Percentiles rank a stretch among this genome's conserved stretches.
Evolutionary conservation across 768 basidiomycete species (phyloP).

Genomic region (Lactifluus hygrophoroides): DNA sequence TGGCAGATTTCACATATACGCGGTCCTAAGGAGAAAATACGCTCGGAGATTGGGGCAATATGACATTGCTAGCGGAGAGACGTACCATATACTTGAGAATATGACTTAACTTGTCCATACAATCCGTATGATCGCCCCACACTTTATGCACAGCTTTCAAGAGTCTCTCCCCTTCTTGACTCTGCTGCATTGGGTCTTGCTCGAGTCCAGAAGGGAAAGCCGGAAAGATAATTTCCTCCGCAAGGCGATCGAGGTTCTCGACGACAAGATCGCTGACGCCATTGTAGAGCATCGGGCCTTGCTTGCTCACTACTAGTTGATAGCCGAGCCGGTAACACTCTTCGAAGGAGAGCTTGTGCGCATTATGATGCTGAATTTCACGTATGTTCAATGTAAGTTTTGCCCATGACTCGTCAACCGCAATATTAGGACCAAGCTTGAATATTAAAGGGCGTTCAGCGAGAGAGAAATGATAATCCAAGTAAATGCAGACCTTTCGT

Average conservation of each 20-base stretch:
- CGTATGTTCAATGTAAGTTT: constrained; percentile 77
- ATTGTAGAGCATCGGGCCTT: constrained; percentile 78
- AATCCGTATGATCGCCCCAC: constrained; percentile 90
- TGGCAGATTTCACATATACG: constrained; percentile 67
- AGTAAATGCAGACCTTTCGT: constrained; percentile 33
- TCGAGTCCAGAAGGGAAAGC: constrained; percentile 68
- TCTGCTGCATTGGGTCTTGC: constrained; percentile 63
- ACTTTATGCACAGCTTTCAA: constrained; percentile 75
- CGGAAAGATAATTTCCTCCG: constrained; percentile 66
- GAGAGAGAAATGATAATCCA: background rate
- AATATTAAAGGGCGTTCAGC: background rate
- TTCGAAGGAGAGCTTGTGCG: constrained; percentile 80
- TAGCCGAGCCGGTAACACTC: constrained; percentile 93
- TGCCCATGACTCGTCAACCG: constrained; percentile 79
- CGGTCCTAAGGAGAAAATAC: constrained; percentile 60
- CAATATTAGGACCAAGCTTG: constrained; percentile 66
- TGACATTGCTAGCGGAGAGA: background rate
- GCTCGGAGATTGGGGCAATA: constrained; percentile 16
- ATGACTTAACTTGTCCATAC: constrained; percentile 82
- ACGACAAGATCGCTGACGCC: constrained; percentile 72
- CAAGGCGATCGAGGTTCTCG: constrained; percentile 77
- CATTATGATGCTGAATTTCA: constrained; percentile 93
- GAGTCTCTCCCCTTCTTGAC: constrained; percentile 76
- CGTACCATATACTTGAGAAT: constrained; percentile 93
- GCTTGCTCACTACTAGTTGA: constrained; percentile 84